Evolutionary conservation across 2,329 filamentous ascomycete species (phyloP), one percentile per base, ranked within the genome.

Genomic region (Amesomyces nigricolor): DNA sequence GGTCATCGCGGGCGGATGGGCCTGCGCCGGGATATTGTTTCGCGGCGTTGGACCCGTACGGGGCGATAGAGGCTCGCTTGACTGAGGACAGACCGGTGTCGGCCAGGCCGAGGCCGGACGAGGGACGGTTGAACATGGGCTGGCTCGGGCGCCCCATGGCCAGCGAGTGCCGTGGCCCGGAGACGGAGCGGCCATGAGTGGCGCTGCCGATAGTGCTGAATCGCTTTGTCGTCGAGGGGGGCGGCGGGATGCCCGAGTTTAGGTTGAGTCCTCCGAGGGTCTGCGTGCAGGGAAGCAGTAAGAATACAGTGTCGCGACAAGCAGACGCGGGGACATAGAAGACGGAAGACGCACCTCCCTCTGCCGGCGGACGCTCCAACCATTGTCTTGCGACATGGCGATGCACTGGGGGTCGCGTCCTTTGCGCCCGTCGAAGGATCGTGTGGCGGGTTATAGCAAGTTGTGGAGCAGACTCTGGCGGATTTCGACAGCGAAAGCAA

Each of bases 201-300:
- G 83, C 78, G 67, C 83, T 83, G 60, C 83, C 84, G 64, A 84
- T 85, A 11, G 90, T 91, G 67, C 85, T 94, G 30, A 89, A 88
- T 70, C 94, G 89, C 77, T 99, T 99, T 80, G 99, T 87, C 40
- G 91, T 89, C 40, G 92, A 97, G 29, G 88, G 81, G 8, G 94
- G 92, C 73, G 95, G 90, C 17, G 94, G 94, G 60, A 99, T 89
- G 19, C 84, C 83, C 17, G 88, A 88, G 71, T 91, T 92, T 70
- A 86, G 83, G 70, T 84, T 92, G 67, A 96, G 84, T 63, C 85
- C 86, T 62, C 87, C 91, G 58, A 97, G 82, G 52, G 94, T 96
- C 90, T 95, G 71, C 19, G 45, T 16, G 26, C 30, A 17, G 4
- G 19, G 45, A 47, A 53, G 37, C 30, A 47, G 19, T 49, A 47